Base-by-base conservation (phyloP, 2,329 filamentous ascomycete genomes). In the Botrytis paeoniae region DNA sequence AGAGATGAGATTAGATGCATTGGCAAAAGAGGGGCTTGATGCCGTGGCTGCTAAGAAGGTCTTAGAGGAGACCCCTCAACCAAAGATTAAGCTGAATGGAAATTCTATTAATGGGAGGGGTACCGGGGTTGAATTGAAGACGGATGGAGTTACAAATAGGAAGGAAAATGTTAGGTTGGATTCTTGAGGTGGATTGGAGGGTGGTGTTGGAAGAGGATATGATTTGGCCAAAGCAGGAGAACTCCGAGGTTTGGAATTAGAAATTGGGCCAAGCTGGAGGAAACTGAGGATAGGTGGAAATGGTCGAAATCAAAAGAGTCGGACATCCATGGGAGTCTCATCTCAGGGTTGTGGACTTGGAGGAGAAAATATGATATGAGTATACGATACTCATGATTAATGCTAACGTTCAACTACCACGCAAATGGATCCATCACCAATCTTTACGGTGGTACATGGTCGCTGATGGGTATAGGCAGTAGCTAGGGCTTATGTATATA, bases 131-230 rank as follows among this genome's bases (percentile, higher is more conserved):
- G 66, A 74, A n/a, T 39, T 72, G 10, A 54, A 54, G 39, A 74
- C 72, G n/a, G 62, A 76, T 51, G 59, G 22, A 32, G 43, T 74
- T 59, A 74, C 73, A 45, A 76, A 76, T 66, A 57, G 75, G 60
- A 76, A 76, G 62, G 70, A 72, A 22, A 72, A 39, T 69, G 20
- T 69, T 5, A 70, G 22, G 20, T 41, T 48, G 20, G n/a, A 69
- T 3, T 68, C 65, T 57, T 68, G 25, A 57, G 35, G 39, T 57
- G 48, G 22, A 37, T 9, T 5, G 5, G 18, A 41, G 2, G 48
- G 12, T 10, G 2, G 29, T 41, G 8, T 37, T 41, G 35, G 25
- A 32, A 54, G n/a, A 29, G 7, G n/a, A 29, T 57, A 29, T 18
- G 51, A 29, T 57, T 29, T 57, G n/a, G 18, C 51, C 10, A 29